Base-by-base conservation (phyloP, 305 asterid species). In the Fraxinus baroniana region DNA sequence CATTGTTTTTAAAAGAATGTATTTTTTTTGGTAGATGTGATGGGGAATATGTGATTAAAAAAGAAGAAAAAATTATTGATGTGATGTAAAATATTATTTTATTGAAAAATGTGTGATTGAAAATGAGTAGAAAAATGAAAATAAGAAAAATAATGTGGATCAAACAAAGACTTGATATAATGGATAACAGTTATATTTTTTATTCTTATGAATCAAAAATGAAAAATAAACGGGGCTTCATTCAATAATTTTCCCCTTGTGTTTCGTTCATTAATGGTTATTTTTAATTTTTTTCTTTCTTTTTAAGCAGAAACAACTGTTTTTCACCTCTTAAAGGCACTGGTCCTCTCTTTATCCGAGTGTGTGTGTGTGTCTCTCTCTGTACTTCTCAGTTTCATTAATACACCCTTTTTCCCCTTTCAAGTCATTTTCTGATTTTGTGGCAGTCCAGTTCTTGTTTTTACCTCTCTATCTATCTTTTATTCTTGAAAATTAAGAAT, bases 281-380 rank as follows among this genome's bases (percentile, higher is more conserved):
- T 86, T 77, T 80, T 86, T 28, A 76, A 22, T 18, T 81, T 68
- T 80, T 39, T 52, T 41, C 39, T 36, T 81, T 79, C 82, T 73
- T 89, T 77, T 46, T 10, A 79, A 81, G 81, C 57, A 66, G 15
- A 30, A 76, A 84, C 86, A 84, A 70, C 80, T 81, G 77, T 77
- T 80, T 88, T 78, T 83, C 80, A 78, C 87, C 83, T 72, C 83
- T 84, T 81, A 84, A 85, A 74, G 75, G 81, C 83, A 37, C 85
- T 87, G 85, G 81, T 80, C 84, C 86, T 77, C 85, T 78, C 70
- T 76, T 22, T 28, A 12, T 30, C 36, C 74, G n/a, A 17, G 79
- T 36, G 33, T 72, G 79, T 85, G 70, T 39, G 49, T 39, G 49
- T 44, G 0, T 44, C 7, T 84, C 80, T 84, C 80, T 81, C 84